phyloP scores from a whole-genome alignment of 371 early-diverging fungal genomes.

The Entomophthora muscae region DNA sequence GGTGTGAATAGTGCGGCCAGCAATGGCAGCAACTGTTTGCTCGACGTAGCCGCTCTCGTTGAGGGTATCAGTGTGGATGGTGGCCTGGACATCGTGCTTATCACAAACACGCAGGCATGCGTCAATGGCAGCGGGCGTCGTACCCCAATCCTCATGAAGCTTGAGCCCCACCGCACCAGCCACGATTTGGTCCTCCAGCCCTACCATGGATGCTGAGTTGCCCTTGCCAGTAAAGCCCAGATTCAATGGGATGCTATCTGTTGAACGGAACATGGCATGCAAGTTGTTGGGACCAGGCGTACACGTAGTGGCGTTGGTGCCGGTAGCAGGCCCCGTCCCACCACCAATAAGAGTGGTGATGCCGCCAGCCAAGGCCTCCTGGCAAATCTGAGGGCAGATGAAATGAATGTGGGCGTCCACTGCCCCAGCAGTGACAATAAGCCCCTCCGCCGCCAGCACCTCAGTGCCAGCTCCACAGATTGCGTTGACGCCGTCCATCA shows the following conservation, averaged over 20 bases:
- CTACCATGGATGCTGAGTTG: slow-evolving; percentile 41
- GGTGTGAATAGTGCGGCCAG: slow-evolving; percentile 76
- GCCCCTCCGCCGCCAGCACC: slow-evolving; percentile 74
- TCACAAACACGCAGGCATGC: slow-evolving; percentile 70
- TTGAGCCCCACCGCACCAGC: slow-evolving; percentile 86
- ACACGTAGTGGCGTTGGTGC: slow-evolving; percentile 86
- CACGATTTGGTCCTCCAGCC: slow-evolving; percentile 56
- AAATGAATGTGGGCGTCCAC: slow-evolving; percentile 84
- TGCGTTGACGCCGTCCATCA: slow-evolving; percentile 82
- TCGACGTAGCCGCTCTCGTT: slow-evolving; percentile 92
- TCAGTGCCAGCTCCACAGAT: slow-evolving; percentile 74
- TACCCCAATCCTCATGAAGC: slow-evolving; percentile 89
- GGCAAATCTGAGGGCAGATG: slow-evolving; percentile 72
- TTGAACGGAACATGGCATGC: slow-evolving; percentile 69
- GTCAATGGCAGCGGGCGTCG: slow-evolving; percentile 84
- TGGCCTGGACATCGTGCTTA: slow-evolving; percentile 61
- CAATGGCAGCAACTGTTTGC: slow-evolving; percentile 67
- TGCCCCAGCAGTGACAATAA: slow-evolving; percentile 82
- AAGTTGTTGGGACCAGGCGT: slow-evolving; percentile 66
- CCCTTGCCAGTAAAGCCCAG: slow-evolving; percentile 91
- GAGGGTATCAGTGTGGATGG: slow-evolving; percentile 82
- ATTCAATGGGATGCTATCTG: slow-evolving; percentile 72
- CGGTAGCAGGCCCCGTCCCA: slow-evolving; percentile 88
- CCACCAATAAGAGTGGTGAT: slow-evolving; percentile 85
- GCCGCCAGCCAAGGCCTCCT: slow-evolving; percentile 67